Evolutionary conservation across 805 yeast species (phyloP).

Genomic region (Sugiyamaella marilandica): DNA sequence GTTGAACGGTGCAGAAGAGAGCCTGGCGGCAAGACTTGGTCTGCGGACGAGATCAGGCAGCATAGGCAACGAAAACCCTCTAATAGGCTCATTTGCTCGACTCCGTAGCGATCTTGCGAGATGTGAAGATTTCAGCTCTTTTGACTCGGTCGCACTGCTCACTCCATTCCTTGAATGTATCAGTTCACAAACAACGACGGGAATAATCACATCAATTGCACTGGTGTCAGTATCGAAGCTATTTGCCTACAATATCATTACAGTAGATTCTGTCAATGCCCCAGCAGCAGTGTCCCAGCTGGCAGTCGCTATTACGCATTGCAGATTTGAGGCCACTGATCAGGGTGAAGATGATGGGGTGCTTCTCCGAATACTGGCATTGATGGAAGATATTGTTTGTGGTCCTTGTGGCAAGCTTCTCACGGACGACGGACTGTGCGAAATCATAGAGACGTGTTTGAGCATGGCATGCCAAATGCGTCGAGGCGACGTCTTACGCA

Average conservation of each 20-base stretch:
- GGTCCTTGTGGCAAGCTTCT: slow-evolving; percentile 63
- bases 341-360: slow-evolving; percentile 91
- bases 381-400: slow-evolving; percentile 62
- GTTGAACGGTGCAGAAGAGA: slow-evolving; percentile 43
- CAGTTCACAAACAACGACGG: slow-evolving; percentile 79
- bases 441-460: slow-evolving; percentile 85
- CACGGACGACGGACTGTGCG: slow-evolving; percentile 78
- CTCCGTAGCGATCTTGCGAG: slow-evolving; percentile 66
- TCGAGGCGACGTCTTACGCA: slow-evolving; percentile 81
- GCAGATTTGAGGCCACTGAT: slow-evolving; percentile 93
- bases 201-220: slow-evolving; percentile 78
- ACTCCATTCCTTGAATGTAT: slow-evolving; percentile 85
- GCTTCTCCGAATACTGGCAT: slow-evolving; percentile 69
- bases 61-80: slow-evolving; percentile 46
- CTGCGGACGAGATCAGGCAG: slow-evolving; percentile 21
- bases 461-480: slow-evolving; percentile 89
- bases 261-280: slow-evolving; percentile 49
- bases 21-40: slow-evolving; percentile 34
- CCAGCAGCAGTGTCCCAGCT: slow-evolving; percentile 58
- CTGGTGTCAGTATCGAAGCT: slow-evolving; percentile 71
- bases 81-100: slow-evolving; percentile 74
- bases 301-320: slow-evolving; percentile 76
- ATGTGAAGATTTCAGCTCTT: slow-evolving; percentile 44
- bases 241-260: slow-evolving; percentile 63
- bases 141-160: slow-evolving; percentile 68